Evolutionary conservation across 2,329 filamentous ascomycete species (phyloP).

Genomic region (Neonectria faginata): DNA sequence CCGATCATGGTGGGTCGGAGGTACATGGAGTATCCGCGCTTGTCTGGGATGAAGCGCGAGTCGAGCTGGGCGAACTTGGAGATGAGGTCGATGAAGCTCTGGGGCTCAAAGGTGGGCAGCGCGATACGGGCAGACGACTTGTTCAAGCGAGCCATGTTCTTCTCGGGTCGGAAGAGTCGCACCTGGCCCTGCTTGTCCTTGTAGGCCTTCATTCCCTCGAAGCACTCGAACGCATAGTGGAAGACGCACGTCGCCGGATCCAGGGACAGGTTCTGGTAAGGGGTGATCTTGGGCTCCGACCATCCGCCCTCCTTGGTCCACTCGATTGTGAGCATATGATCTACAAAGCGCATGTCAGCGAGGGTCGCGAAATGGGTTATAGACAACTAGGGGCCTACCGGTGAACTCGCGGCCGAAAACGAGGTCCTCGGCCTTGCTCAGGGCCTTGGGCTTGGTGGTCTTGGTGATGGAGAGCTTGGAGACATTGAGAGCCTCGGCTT

Average conservation of each 20-base stretch:
- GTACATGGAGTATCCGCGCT: conserved; percentile 93
- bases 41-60: conserved; percentile 87
- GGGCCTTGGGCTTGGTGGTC: conserved; percentile 79
- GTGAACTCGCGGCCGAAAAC: conserved; percentile 94
- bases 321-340: conserved; percentile 97
- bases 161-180: conserved; percentile 92
- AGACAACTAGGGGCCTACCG: conserved; percentile 62
- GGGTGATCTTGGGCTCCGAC: conserved; percentile 83
- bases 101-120: conserved; percentile 83
- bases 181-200: conserved; percentile 83
- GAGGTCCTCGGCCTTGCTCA: conserved; percentile 81
- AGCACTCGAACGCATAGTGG: conserved; percentile 98
- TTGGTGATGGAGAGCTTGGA: conserved; percentile 79
- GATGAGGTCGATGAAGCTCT: conserved; percentile 83
- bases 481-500: conserved; percentile 75
- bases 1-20: conserved; percentile 97
- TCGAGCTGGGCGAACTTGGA: conserved; percentile 83
- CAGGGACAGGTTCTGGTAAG: conserved; percentile 96
- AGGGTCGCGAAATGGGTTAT: neutral
- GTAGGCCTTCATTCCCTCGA: conserved; percentile 99
- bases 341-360: conserved; percentile 57
- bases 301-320: conserved; percentile 91
- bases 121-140: conserved; percentile 92
- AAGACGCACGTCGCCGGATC: conserved; percentile 97
- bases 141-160: conserved; percentile 96